Conservation (phyloP, 1,284 basidiomycete species). For the Sanguinoderma infundibulare region DNA sequence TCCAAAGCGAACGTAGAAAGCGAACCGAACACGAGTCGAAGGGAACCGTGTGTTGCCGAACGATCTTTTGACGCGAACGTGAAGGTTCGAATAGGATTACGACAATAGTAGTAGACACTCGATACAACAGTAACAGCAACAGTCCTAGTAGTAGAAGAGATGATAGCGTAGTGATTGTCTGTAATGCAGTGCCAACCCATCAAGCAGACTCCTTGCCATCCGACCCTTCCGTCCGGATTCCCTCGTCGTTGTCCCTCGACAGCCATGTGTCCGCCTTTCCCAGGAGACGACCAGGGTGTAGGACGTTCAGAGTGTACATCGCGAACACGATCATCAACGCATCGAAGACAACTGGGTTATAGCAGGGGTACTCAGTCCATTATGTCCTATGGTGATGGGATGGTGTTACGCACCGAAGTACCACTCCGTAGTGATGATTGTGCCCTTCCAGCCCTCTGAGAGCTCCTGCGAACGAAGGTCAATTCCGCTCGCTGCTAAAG, state of each 20-base stretch:
- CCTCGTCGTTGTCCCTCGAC: background rate
- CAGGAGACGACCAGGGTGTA: slow-evolving; percentile 46
- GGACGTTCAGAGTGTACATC: slow-evolving; percentile 53
- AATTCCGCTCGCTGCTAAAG: background rate
- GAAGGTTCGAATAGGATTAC: no score
- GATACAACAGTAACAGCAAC: background rate
- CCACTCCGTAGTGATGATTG: slow-evolving; percentile 50
- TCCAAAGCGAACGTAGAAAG: background rate
- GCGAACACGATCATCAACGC: slow-evolving; percentile 59
- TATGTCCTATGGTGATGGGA: background rate
- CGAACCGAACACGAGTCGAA: no score
- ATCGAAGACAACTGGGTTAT: slow-evolving; percentile 53
- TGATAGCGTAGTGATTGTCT: background rate
- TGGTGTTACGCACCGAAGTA: slow-evolving; percentile 46
- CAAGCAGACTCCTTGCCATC: background rate
- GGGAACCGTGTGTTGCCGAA: no score
- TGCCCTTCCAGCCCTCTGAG: slow-evolving; percentile 51
- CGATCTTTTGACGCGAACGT: no score
- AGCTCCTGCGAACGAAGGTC: slow-evolving; percentile 41
- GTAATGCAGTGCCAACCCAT: background rate
- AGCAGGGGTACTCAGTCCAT: background rate
- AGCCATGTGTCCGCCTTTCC: slow-evolving; percentile 8
- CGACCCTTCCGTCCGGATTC: background rate
- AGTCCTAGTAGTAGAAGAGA: background rate
- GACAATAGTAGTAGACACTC: no score